These are phyloP conservation scores for Trichoderma breve DNA, from an alignment of 2,329 filamentous ascomycete genomes.

Conservation along the genomic window DNA sequence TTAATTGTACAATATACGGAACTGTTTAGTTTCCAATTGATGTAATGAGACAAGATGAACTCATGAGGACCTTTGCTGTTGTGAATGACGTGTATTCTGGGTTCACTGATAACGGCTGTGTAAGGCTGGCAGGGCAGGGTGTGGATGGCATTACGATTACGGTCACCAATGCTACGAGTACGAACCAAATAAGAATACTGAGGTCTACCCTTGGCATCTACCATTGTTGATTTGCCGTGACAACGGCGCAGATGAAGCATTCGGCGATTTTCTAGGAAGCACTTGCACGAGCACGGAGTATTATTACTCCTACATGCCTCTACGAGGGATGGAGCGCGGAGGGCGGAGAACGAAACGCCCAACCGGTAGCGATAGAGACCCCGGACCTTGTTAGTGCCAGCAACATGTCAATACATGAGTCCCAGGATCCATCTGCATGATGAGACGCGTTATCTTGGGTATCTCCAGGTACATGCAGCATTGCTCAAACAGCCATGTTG, in stretches of 20 bases:
- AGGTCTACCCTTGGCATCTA: not conserved
- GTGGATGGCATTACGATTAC: not conserved
- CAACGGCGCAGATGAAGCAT: not conserved
- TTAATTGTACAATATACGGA: conserved; percentile 29
- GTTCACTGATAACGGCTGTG: not conserved
- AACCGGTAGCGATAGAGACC: not conserved
- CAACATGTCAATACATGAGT: not conserved
- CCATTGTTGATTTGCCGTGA: not conserved
- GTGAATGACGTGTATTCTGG: not conserved
- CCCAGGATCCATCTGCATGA: not conserved
- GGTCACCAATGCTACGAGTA: not conserved
- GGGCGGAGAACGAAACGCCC: not conserved
- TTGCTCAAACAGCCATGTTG: not conserved
- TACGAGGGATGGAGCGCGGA: not conserved
- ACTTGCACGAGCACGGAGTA: not conserved
- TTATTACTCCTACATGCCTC: not conserved
- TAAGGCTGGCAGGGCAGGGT: not conserved
- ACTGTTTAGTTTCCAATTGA: conserved; percentile 23
- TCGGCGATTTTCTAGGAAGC: not conserved
- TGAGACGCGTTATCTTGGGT: not conserved
- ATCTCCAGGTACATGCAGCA: not conserved
- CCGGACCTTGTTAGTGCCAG: not conserved
- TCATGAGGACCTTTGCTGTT: not conserved
- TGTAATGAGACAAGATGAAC: conserved; percentile 22
- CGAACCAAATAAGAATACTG: not conserved